Evolutionary conservation across 805 yeast genomes (phyloP).

Genomic region (Saturnispora quitensis): DNA sequence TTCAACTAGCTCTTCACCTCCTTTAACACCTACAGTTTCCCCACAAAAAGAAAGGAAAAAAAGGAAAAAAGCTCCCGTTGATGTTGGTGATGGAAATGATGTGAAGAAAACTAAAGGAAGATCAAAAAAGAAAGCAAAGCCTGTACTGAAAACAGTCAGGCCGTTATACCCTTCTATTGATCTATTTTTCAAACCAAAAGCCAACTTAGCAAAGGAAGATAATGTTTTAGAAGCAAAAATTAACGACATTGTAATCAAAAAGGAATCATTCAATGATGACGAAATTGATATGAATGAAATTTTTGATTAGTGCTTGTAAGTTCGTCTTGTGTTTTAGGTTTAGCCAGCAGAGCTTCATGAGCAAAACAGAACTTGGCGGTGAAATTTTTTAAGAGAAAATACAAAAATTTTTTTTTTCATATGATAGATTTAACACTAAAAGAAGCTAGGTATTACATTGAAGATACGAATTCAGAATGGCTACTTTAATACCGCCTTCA

Average conservation of each 20-base stretch:
- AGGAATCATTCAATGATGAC: neutral
- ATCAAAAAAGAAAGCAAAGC: neutral
- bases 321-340: neutral
- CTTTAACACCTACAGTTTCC: neutral
- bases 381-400: neutral
- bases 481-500: conserved; percentile 89
- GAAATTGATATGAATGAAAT: neutral
- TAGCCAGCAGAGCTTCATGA: neutral
- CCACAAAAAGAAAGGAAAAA: neutral
- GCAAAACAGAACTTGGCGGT: neutral
- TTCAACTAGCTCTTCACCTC: neutral
- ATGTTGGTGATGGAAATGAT: neutral
- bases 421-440: neutral
- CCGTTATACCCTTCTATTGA: conserved; percentile 8
- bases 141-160: neutral
- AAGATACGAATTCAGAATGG: conserved; percentile 40
- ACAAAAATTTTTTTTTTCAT: neutral
- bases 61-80: neutral
- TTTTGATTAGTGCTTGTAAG: neutral
- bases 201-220: neutral
- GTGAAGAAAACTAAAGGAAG: neutral
- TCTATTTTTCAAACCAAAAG: conserved; percentile 2
- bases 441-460: neutral
- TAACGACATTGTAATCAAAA: neutral
- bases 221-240: neutral